Percentiles rank a stretch among this genome's conserved stretches.
Conservation (phyloP, 2,329 filamentous ascomycete genomes). For the Nemania bipapillata region DNA sequence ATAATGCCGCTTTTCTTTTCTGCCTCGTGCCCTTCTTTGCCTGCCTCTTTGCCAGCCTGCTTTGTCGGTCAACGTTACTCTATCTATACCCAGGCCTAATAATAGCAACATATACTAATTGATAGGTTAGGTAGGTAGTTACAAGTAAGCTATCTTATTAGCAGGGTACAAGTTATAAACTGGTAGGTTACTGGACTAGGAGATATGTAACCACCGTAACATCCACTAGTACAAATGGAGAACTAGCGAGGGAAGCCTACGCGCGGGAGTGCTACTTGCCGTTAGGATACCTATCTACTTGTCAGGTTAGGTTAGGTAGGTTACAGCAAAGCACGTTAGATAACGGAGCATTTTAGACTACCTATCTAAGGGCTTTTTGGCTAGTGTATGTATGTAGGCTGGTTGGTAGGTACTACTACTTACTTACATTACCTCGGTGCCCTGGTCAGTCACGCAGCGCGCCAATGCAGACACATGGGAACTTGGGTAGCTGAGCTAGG, state of each 20-base stretch:
- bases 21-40: background rate
- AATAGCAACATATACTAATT: slow-evolving; percentile 14
- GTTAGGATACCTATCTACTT: background rate
- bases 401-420: background rate
- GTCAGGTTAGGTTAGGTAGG: background rate
- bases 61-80: background rate
- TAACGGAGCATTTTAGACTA: background rate
- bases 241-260: background rate
- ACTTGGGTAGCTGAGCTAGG: slow-evolving; percentile 7
- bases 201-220: slow-evolving; percentile 1
- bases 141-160: no score
- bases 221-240: slow-evolving; percentile 27
- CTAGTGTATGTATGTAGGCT: background rate
- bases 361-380: background rate
- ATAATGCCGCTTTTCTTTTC: background rate
- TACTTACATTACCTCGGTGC: background rate
- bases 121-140: background rate
- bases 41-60: background rate
- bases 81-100: slow-evolving; percentile 7
- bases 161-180: no score
- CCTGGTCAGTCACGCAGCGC: slow-evolving; percentile 7
- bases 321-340: background rate
- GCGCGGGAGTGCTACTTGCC: slow-evolving; percentile 2
- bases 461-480: slow-evolving; percentile 20
- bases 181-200: no score